Evolutionary conservation across 768 basidiomycete species (phyloP).

Genomic region (Tylopilus rubrobrunneus): DNA sequence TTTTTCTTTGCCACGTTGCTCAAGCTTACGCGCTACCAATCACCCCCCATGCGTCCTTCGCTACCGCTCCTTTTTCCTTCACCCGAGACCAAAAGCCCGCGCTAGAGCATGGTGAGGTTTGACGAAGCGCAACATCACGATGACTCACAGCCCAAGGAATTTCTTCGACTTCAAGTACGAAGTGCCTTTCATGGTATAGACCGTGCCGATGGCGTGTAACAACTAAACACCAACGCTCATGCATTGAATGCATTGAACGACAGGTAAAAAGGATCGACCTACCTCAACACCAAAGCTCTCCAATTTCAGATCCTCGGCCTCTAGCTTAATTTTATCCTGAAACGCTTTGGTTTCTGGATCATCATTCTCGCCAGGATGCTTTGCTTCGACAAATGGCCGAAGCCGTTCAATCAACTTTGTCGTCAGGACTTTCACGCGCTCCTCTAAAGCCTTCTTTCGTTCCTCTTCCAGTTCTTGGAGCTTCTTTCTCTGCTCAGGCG

Average conservation of each 20-base stretch:
- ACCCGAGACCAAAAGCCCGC: constrained; percentile 90
- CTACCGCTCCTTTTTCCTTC: constrained; percentile 89
- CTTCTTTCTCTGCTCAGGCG: constrained; percentile 83
- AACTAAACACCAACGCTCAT: constrained; percentile 41
- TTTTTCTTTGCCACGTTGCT: constrained; percentile 43
- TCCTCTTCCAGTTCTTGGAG: constrained; percentile 79
- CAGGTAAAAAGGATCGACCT: constrained; percentile 18
- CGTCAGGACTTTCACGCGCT: constrained; percentile 69
- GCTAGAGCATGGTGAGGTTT: constrained; percentile 32
- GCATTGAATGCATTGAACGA: constrained; percentile 1
- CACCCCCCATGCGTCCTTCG: constrained; percentile 97
- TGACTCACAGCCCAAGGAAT: constrained; percentile 81
- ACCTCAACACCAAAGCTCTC: constrained; percentile 98
- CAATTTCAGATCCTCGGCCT: constrained; percentile 93
- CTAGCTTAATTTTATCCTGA: constrained; percentile 68
- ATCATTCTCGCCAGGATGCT: constrained; percentile 71
- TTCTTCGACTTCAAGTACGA: constrained; percentile 89
- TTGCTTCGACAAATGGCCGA: constrained; percentile 88
- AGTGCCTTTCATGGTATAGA: constrained; percentile 92
- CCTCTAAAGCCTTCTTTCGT: constrained; percentile 73
- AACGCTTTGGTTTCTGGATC: constrained; percentile 84
- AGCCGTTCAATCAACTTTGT: constrained; percentile 81
- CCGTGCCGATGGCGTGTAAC: constrained; percentile 83
- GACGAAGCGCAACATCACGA: constrained; percentile 3
- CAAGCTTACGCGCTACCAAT: constrained; percentile 85